Evolutionary conservation across 2,329 filamentous ascomycete genomes (phyloP).

Genomic region (Mycosphaerelloides madeirae): DNA sequence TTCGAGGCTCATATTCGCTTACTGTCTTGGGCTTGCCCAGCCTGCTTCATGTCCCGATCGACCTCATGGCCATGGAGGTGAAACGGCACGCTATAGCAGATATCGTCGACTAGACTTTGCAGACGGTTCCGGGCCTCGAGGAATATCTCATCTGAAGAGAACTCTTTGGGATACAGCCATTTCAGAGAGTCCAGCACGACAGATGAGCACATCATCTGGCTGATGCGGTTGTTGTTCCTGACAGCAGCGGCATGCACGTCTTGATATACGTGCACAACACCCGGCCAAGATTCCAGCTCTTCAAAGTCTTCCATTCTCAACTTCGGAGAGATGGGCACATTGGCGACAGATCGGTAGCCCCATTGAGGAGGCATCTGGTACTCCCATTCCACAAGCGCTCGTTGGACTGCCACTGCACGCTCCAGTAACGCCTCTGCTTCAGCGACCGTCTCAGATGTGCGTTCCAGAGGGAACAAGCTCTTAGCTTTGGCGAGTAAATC

Average conservation of each 20-base stretch:
- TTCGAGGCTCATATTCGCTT: background rate
- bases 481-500: conserved; percentile 5
- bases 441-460: background rate
- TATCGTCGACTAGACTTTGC: conserved; percentile 4
- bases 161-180: conserved; percentile 3
- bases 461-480: background rate
- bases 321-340: background rate
- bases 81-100: conserved; percentile 11
- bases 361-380: conserved; percentile 5
- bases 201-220: conserved; percentile 7
- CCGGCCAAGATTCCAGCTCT: conserved; percentile 8
- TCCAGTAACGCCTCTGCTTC: conserved; percentile 1
- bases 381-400: conserved; percentile 1
- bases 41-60: background rate
- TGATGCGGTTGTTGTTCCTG: conserved; percentile 7
- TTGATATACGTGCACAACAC: conserved; percentile 7
- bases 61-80: conserved; percentile 5
- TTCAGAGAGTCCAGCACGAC: conserved; percentile 9
- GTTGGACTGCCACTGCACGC: conserved; percentile 4
- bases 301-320: conserved; percentile 1
- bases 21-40: background rate
- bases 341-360: conserved; percentile 5
- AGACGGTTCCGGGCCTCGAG: conserved; percentile 1
- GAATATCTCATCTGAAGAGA: conserved; percentile 3
- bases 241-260: conserved; percentile 6